These are phyloP conservation scores for Scedosporium apiospermum DNA, from an alignment of 2,329 filamentous ascomycete species.

Conservation along the genomic window DNA sequence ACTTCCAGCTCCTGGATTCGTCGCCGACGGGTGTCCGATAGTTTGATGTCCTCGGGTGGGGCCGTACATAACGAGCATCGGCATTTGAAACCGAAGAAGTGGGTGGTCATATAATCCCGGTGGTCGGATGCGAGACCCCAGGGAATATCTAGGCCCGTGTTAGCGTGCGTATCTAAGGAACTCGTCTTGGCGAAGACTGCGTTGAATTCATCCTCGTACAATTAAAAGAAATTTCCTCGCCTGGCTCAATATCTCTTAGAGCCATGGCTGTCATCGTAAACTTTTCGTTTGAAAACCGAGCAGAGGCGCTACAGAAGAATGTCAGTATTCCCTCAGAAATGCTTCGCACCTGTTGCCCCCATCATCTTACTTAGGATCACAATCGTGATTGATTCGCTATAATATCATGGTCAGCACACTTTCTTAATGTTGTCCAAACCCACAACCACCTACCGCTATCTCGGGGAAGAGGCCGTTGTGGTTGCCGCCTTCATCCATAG, in stretches of 20 bases:
- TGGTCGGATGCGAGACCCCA: slow-evolving; percentile 15
- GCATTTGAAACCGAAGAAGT: slow-evolving; percentile 19
- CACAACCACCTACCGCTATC: slow-evolving; percentile 12
- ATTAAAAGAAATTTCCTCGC: slow-evolving; percentile 19
- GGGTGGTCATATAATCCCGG: slow-evolving; percentile 13
- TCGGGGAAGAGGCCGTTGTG: slow-evolving; percentile 15
- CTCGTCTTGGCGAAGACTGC: slow-evolving; percentile 6
- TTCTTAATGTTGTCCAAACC: background rate
- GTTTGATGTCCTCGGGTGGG: slow-evolving; percentile 17
- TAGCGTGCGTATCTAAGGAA: background rate
- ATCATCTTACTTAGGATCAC: background rate
- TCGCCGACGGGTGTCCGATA: slow-evolving; percentile 17
- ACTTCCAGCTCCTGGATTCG: slow-evolving; percentile 15
- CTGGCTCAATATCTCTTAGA: slow-evolving; percentile 15
- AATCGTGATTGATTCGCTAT: background rate
- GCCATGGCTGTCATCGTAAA: slow-evolving; percentile 14
- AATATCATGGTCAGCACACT: background rate
- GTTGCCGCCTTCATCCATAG: slow-evolving; percentile 11
- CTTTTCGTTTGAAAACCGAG: background rate
- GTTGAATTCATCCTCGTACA: slow-evolving; percentile 11
- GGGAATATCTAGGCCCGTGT: slow-evolving; percentile 14
- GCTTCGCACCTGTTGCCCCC: background rate
- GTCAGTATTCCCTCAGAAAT: background rate
- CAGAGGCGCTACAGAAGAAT: background rate
- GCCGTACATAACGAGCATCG: slow-evolving; percentile 17